phyloP scores from a whole-genome alignment of 768 basidiomycete genomes.

The Mrakia hoshinonis region DNA sequence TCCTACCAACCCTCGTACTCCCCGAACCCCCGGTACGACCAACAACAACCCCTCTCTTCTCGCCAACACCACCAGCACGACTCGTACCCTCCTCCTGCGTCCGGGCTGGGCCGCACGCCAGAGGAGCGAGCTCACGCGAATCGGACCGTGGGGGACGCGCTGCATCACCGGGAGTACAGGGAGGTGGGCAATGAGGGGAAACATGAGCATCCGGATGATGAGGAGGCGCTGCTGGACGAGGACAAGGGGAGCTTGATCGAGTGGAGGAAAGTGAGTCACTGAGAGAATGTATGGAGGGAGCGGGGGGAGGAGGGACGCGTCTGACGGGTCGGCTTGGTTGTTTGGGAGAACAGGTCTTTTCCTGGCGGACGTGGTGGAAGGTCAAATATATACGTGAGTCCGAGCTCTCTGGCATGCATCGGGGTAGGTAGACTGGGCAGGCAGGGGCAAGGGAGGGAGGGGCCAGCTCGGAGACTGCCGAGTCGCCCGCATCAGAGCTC shows the following conservation, averaged over 20 bases:
- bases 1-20: too few species aligned
- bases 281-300: too few species aligned
- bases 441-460: neutral
- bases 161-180: neutral
- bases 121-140: too few species aligned
- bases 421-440: neutral
- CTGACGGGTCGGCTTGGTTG: too few species aligned
- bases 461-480: neutral
- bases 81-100: too few species aligned
- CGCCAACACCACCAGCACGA: too few species aligned
- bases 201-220: conserved; percentile 2
- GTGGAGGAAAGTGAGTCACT: conserved; percentile 24
- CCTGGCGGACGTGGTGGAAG: conserved; percentile 31
- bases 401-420: too few species aligned
- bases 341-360: neutral
- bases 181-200: neutral
- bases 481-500: neutral
- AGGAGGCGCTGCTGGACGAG: conserved; percentile 43
- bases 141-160: too few species aligned
- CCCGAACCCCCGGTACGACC: too few species aligned
- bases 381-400: conserved; percentile 32
- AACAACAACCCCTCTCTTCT: too few species aligned
- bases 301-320: too few species aligned
- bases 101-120: too few species aligned
- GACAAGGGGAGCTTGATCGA: conserved; percentile 39